Evolutionary conservation across 1,284 basidiomycete genomes (phyloP).

Genomic region (Cerioporus squamosus): DNA sequence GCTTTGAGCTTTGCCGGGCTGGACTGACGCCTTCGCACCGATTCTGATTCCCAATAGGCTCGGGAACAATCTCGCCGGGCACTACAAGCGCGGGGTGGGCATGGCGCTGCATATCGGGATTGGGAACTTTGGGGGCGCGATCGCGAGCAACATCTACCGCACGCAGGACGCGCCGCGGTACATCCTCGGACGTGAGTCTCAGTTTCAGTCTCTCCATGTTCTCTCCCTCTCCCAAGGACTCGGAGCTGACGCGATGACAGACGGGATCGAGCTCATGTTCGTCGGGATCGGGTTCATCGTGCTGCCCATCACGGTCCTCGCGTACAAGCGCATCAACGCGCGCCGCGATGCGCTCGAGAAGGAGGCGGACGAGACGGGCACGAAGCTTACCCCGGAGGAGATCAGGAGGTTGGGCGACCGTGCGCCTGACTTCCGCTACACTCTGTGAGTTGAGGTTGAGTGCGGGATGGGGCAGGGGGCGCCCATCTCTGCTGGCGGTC

Average conservation of each 20-base stretch:
- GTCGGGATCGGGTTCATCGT: conserved; percentile 63
- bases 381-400: conserved; percentile 13
- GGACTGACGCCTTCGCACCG: too few species aligned
- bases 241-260: conserved; percentile 34
- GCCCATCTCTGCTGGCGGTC: too few species aligned
- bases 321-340: conserved; percentile 60
- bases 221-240: background rate
- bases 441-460: conserved; percentile 36
- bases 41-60: conserved; percentile 40
- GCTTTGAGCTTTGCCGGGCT: too few species aligned
- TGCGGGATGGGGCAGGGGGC: too few species aligned
- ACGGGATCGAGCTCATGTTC: conserved; percentile 71
- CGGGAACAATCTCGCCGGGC: conserved; percentile 64
- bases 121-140: conserved; percentile 59
- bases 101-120: conserved; percentile 70
- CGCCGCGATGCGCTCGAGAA: conserved; percentile 32
- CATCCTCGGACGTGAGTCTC: conserved; percentile 59
- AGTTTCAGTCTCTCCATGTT: background rate
- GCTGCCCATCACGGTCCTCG: conserved; percentile 50
- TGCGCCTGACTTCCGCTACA: conserved; percentile 70
- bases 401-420: conserved; percentile 56
- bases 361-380: conserved; percentile 23
- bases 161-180: conserved; percentile 62
- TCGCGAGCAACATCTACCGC: conserved; percentile 66
- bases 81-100: conserved; percentile 68